Evolutionary conservation across 495 filamentous ascomycete species (phyloP).

Genomic region (Neurospora sp.): DNA sequence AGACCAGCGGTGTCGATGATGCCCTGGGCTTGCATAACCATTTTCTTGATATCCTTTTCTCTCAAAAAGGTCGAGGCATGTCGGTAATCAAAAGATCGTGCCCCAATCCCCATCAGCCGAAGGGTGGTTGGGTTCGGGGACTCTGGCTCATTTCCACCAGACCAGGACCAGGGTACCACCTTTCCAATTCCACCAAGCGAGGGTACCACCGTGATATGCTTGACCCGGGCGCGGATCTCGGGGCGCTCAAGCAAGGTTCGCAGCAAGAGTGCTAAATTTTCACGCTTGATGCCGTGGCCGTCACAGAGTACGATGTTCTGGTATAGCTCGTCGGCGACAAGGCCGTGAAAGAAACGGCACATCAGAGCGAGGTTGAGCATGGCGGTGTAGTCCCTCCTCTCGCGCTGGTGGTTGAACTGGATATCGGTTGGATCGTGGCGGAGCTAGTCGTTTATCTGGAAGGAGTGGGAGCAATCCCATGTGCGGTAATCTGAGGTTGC

Average conservation of each 20-base stretch:
- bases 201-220: background rate
- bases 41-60: background rate
- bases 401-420: background rate
- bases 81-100: background rate
- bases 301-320: background rate
- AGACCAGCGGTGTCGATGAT: background rate
- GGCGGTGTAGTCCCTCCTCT: background rate
- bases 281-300: background rate
- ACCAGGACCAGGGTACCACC: too few relatives aligned
- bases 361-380: background rate
- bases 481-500: background rate
- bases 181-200: too few relatives aligned
- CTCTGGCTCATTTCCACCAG: background rate
- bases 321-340: background rate
- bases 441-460: background rate
- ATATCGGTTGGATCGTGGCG: background rate
- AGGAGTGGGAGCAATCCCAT: background rate
- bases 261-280: background rate
- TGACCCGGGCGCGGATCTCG: background rate
- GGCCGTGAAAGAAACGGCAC: background rate
- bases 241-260: background rate
- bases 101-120: background rate
- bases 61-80: background rate
- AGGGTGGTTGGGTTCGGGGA: background rate
- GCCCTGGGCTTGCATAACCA: background rate